Evolutionary conservation across 2,329 filamentous ascomycete species (phyloP), one percentile per base, ranked within the genome.

Genomic region (Beauveria bassiana): DNA sequence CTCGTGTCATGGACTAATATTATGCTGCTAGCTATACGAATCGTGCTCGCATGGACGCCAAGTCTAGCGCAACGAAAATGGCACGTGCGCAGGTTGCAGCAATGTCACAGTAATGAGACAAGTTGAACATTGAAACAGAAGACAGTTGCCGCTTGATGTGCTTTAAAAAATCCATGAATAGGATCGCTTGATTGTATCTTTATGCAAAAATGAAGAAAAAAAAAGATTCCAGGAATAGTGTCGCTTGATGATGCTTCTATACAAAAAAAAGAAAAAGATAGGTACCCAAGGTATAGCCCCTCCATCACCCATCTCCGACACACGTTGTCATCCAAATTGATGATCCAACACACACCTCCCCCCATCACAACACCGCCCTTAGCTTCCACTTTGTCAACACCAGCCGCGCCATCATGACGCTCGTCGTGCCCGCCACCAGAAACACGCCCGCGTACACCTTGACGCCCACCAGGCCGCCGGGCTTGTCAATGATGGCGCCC

Each of bases 391-490:
- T 63, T 12, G 64, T 65, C 54, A 56, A 24, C 1, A 62, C 61
- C n/a, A 65, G 53, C 6, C 65, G 56, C 46, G 64, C 59, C 7
- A 62, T 53, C 42, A 64, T 50, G 18, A 67, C 61, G 38, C 59
- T 61, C 42, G 63, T 66, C n/a, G 64, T 67, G 18, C 65, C 65
- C 20, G 58, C 46, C 24, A 66, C 18, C 56, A 66, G 61, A 43
- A 66, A 65, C 6, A 50, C 54, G 56, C 64, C 64, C 26, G 65
- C 64, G 51, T 64, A 66, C 24, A 53, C 59, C 46, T 66, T 66
- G 46, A 66, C n/a, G 5, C 64, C 64, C 14, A 52, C 53, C 45
- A 56, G 47, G 1, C 64, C 64, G 10, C 61, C 61, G 3, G 64
- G 61, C n/a, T 52, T 55, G 28, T 65, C 56, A 5, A 67, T 59